Conservation (phyloP, 768 basidiomycete species). For the Suillus decipiens region DNA sequence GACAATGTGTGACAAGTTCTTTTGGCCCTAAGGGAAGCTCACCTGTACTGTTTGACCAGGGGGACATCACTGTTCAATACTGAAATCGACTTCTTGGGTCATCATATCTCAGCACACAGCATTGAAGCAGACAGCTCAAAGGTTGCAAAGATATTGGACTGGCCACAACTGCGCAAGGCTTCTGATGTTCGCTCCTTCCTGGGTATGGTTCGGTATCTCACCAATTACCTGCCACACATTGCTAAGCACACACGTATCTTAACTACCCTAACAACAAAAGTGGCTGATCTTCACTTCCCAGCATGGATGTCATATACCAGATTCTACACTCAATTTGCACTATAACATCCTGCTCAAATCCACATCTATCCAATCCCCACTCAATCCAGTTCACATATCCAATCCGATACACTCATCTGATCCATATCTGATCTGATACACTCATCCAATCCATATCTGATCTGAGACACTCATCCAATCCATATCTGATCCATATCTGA, state of each 20-base stretch:
- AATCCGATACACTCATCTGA: no score
- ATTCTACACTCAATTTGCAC: no score
- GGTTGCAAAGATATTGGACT: slow-evolving; percentile 24
- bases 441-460: no score
- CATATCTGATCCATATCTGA: no score
- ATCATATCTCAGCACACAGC: slow-evolving; percentile 31
- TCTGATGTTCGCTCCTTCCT: slow-evolving; percentile 18
- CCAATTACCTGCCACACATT: slow-evolving; percentile 28
- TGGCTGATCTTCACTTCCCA: no score
- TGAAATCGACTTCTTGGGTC: background rate
- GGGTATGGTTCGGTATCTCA: slow-evolving; percentile 31
- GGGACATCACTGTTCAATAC: slow-evolving; percentile 28
- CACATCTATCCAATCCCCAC: no score
- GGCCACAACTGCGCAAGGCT: slow-evolving; percentile 30
- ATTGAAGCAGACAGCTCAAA: slow-evolving; percentile 23
- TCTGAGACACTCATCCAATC: no score
- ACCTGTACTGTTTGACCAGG: slow-evolving; percentile 28
- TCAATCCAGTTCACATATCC: no score
- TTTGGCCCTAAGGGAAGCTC: slow-evolving; percentile 9
- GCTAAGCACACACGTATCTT: slow-evolving; percentile 11
- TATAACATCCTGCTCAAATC: no score
- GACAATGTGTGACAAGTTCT: slow-evolving; percentile 19
- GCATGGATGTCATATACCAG: no score
- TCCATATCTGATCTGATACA: no score
- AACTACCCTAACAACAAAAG: no score